Base-by-base conservation (phyloP, 495 filamentous ascomycete species). In the Penicillium malachiteum region DNA sequence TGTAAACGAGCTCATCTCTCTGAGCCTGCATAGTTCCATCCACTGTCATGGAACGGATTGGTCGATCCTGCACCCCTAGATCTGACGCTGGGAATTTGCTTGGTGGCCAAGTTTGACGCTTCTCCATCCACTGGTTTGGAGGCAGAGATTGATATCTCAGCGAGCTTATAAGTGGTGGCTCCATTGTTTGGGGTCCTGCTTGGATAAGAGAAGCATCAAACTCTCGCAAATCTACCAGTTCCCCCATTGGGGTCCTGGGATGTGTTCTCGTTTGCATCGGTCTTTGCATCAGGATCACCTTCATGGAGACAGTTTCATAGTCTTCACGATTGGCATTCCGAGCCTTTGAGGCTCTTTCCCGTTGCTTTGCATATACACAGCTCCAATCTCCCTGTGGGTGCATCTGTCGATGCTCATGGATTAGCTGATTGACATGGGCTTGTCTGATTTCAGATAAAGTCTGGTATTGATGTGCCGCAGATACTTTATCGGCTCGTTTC, bases 271-370 rank as follows among this genome's bases (percentile, higher is more conserved):
- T 56, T n/a, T 50, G 56, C 37, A 57, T 30, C 1, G 65, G 61
- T 39, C 65, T 69, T 40, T 65, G 57, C 68, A 71, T 62, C 12
- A 74, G 37, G n/a, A 77, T 68, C n/a, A 75, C 59, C 26, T 73
- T 60, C 66, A 75, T 68, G 1, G 64, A 70, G n/a, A 64, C 49
- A 7, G 67, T 71, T 32, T 71, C 71, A 16, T 69, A 68, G 39
- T 68, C 70, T 8, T 61, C 57, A 4, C 57, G 61, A 33, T 58
- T 61, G 44, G 59, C 60, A 49, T 66, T 65, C 50, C 69, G 68
- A 26, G 68, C 60, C 48, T 69, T 66, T 45, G 63, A 50, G 0
- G 61, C 50, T 38, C 52, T 57, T 12, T 56, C 55, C 5, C 67
- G 55, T 40, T 69, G 68, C 33, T 74, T 70, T 6, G 65, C 68